These are phyloP conservation scores for Aspergillus versicolor DNA, from an alignment of 2,329 filamentous ascomycete genomes.

Conservation along the genomic window DNA sequence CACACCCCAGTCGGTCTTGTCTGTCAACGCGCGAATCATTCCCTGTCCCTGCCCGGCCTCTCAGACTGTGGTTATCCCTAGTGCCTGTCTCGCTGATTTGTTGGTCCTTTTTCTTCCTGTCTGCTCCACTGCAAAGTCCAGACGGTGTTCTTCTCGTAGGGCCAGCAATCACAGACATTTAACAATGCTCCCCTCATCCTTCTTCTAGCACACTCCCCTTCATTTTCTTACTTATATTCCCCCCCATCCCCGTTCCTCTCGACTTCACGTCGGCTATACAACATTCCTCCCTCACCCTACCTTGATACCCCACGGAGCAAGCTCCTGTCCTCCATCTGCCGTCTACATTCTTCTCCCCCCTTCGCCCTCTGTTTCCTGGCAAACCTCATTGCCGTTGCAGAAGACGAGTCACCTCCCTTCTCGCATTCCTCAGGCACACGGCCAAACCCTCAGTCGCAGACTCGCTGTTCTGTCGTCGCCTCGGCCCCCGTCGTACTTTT, in stretches of 20 bases:
- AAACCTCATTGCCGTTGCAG: not conserved
- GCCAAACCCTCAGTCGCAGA: not conserved
- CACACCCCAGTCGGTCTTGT: constrained; percentile 21
- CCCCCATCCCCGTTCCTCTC: constrained; percentile 6
- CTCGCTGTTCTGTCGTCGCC: not conserved
- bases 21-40: constrained; percentile 13
- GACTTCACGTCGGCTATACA: constrained; percentile 4
- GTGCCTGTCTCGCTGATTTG: constrained; percentile 1
- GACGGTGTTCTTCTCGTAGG: constrained; percentile 23
- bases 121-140: constrained; percentile 17
- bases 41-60: constrained; percentile 15
- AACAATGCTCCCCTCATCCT: constrained; percentile 24
- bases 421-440: not conserved
- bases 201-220: constrained; percentile 10
- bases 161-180: constrained; percentile 30
- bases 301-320: too few relatives aligned
- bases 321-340: not conserved
- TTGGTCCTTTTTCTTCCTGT: constrained; percentile 20
- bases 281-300: constrained; percentile 4
- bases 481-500: not conserved
- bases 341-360: not conserved
- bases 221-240: constrained; percentile 12
- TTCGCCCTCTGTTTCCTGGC: not conserved
- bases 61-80: constrained; percentile 15
- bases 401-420: not conserved